Base-by-base conservation (phyloP, 495 filamentous ascomycete genomes). In the Diplogelasinospora grovesii region DNA sequence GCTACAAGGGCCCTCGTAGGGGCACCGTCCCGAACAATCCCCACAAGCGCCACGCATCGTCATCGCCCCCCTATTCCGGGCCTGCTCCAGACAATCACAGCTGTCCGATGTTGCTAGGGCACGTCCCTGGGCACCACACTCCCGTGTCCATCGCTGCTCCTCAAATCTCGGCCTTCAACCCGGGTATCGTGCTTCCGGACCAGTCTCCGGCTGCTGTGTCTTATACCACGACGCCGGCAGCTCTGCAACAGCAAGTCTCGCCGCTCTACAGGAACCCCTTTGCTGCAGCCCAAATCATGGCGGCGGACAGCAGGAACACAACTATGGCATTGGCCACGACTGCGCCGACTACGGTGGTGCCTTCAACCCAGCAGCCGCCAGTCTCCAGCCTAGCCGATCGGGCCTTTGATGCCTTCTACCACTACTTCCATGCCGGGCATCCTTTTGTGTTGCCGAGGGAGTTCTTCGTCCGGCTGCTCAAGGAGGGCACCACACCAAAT, bases 381-480 rank as follows among this genome's bases (percentile, higher is more conserved):
- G 39, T 48, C 21, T 50, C 54, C 30, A 67, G 53, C 7, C 46
- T 71, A 27, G 59, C 61, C 2, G 68, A 73, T 39, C 59, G 71
- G 19, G 76, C 72, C 43, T 64, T 76, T 41, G 72, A 77, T 35
- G 63, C 74, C 22, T 77, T 76, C 47, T 77, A 73, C 48, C 68
- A 67, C 61, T 73, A 77, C 60, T 89, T 89, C 52, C 77, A 86
- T 48, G 67, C 68, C 3, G 71, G 75, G 3, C 85, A 90, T 52
- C 85, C 85, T 0, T 74, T 86, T 46, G 58, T 77, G 36, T 66
- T 81, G 3, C 72, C 72, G 8, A 68, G 68, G 50, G 56, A 65
- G 11, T 50, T 63, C 33, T 61, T 74, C 19, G 44, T 72, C 34
- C 62, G 59, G 28, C 38, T 73, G 39, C 50, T 66, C 3, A 70